phyloP scores from a whole-genome alignment of 176 grass and related monocot genomes.

The Otatea glauca region DNA sequence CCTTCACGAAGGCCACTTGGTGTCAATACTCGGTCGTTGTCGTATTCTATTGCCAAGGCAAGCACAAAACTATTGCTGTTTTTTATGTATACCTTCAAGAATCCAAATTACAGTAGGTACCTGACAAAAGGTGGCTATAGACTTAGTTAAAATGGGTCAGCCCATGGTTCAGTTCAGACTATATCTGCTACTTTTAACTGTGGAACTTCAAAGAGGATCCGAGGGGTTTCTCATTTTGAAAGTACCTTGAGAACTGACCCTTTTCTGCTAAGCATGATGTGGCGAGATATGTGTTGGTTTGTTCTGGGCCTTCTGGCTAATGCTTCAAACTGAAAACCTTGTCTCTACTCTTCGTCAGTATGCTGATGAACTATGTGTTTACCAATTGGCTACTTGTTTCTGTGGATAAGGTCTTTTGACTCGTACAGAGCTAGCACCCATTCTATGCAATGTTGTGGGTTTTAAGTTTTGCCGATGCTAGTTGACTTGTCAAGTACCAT shows the following conservation, averaged over 20 bases:
- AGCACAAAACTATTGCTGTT: constrained; percentile 70
- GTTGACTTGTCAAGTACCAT: constrained; percentile 48
- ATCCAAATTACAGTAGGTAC: constrained; percentile 57
- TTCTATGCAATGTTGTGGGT: constrained; percentile 50
- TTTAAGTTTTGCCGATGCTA: constrained; percentile 53
- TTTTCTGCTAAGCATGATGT: constrained; percentile 40
- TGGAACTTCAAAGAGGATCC: constrained; percentile 42
- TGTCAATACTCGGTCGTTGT: constrained; percentile 77
- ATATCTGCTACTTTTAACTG: constrained; percentile 43
- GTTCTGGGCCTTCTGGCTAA: constrained; percentile 19
- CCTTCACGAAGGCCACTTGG: constrained; percentile 81
- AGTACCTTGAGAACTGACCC: constrained; percentile 26
- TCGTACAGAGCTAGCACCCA: constrained; percentile 44
- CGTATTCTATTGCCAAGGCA: constrained; percentile 92
- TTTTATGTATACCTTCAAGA: constrained; percentile 74
- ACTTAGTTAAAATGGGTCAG: constrained; percentile 46
- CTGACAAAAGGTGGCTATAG: constrained; percentile 48
- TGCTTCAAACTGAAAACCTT: constrained; percentile 56
- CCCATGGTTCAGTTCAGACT: constrained; percentile 31
- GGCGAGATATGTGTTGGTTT: constrained; percentile 38
- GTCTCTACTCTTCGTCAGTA: constrained; percentile 47
- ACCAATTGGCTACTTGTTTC: constrained; percentile 46
- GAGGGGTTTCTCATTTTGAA: constrained; percentile 44
- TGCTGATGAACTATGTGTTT: constrained; percentile 46
- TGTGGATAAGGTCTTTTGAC: constrained; percentile 53